Base-by-base conservation (phyloP, 257 asterid species). In the Jacaranda mimosifolia region DNA sequence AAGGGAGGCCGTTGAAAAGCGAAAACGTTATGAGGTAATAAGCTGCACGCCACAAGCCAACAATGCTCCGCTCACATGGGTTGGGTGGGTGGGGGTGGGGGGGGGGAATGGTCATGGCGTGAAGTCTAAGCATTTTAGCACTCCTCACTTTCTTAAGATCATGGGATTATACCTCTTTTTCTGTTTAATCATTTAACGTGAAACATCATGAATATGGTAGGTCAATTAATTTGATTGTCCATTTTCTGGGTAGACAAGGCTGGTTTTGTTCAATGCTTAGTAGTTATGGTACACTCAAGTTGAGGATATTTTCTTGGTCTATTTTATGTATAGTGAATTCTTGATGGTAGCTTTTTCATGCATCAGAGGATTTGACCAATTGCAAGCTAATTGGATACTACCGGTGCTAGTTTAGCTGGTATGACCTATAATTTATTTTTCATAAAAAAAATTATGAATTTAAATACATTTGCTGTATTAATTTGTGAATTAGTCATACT, bases 1-100 rank as follows among this genome's bases (percentile, higher is more conserved):
- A 43, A 7, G 39, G 58, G 36, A 83, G 85, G 85, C 73, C 65
- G 89, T 83, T 86, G 86, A 83, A 85, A 89, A 87, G 94, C 77
- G 68, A 81, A 70, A 58, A 76, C 51, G 79, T 49, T 57, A 75
- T 76, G 85, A 80, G 85, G 72, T 63, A 77, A 67, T 68, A 59
- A 63, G 63, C 59, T 45, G 83, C 84, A 81, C 78, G 88, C 82
- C 79, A 71, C 74, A 78, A 73, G 73, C 56, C 65, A 79, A 81
- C 70, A 83, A 57, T 66, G 68, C 39, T 84, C 88, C 62, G 68
- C 39, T 84, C 88, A 85, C 86, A 73, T 52, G 62, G 75, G 82
- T 62, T 72, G 71, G 80, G 42, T 9, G 43, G 39, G 6, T 18
- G 46, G 10, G 53, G 45, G 71, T 79, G 42, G 7, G 43, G 39